Base-by-base conservation (phyloP, 495 filamentous ascomycete genomes). In the Podospora pseudoanserina region DNA sequence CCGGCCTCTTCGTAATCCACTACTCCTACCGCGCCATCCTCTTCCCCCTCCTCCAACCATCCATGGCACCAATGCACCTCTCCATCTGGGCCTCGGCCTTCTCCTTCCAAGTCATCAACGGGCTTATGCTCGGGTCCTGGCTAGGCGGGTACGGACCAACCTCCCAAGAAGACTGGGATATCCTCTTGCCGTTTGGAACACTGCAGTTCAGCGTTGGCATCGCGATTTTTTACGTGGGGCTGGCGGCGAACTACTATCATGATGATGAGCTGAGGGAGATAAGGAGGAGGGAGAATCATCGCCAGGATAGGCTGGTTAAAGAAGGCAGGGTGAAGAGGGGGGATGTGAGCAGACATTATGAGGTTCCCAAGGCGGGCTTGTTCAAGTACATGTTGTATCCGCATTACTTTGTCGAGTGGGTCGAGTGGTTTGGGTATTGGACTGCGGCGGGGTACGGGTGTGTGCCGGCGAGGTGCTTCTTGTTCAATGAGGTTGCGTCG, bases 371-470 rank as follows among this genome's bases (percentile, higher is more conserved):
- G 68, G 87, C 89, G 54, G 94, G 94, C 2, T 79, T 97, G 55
- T 99, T 99, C 80, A 81, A 80, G 62, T 89, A 84, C 67, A 86
- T 97, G 74, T 84, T 98, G 65, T 96, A 90, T 80, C 93, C 95
- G 68, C 96, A 99, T 75, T 98, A 96, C 75, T 85, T 95, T 61
- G 90, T 87, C 69, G 95, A 99, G 83, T 99, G 95, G 95, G 78
- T 97, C 62, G 96, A 99, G 81, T 98, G 96, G 95, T 74, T 84
- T 20, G 95, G 95, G 0, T 99, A 92, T 74, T 93, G 87, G 77
- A 85, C 97, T 76, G 79, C 90, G 73, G 88, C 78, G 73, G 84
- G 83, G 67, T 74, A 86, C 65, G 83, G 85, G 23, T 88, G 86
- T 79, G 72, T 86, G 64, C 95, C 95, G 2, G 94, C 92, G 30